phyloP scores from a whole-genome alignment of 495 filamentous ascomycete genomes.

The Aspergillus indologenus region DNA sequence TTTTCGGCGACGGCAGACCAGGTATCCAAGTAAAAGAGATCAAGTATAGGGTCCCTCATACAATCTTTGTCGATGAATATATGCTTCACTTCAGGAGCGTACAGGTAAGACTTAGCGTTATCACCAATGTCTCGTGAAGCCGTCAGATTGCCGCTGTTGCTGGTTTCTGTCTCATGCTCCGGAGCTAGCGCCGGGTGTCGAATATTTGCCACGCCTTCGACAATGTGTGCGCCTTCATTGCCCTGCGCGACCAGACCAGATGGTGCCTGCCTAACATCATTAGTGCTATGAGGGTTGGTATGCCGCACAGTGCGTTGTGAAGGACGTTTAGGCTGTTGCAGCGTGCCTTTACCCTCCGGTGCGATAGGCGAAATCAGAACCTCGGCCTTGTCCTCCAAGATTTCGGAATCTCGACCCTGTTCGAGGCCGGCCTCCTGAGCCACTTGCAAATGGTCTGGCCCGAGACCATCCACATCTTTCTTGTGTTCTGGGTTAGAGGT shows the following conservation, averaged over 20 bases:
- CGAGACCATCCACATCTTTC: constrained; percentile 74
- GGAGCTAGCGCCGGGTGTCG: constrained; percentile 64
- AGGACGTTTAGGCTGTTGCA: constrained; percentile 45
- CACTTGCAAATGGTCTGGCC: constrained; percentile 64
- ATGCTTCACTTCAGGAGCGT: constrained; percentile 64
- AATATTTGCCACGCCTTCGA: constrained; percentile 39
- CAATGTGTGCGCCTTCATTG: constrained; percentile 17
- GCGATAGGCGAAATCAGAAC: constrained; percentile 59
- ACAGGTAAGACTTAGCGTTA: constrained; percentile 45
- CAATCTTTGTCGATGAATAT: constrained; percentile 64
- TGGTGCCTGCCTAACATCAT: constrained; percentile 38
- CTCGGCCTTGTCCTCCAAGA: constrained; percentile 59
- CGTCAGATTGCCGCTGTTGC: constrained; percentile 51
- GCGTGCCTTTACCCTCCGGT: constrained; percentile 58
- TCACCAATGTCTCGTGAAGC: constrained; percentile 42
- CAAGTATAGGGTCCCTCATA: constrained; percentile 79
- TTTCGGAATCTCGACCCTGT: constrained; percentile 63
- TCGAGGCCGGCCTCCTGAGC: constrained; percentile 53
- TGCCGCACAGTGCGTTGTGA: constrained; percentile 21
- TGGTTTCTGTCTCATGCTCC: constrained; percentile 77
- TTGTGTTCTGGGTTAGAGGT: constrained; percentile 62
- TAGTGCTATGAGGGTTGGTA: constrained; percentile 19
- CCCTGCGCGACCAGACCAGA: constrained; percentile 49
- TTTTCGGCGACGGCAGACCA: constrained; percentile 90
- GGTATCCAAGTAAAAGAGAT: constrained; percentile 78